Base-by-base conservation (phyloP, 2,329 filamentous ascomycete genomes). In the Hypoxylon rubiginosum region DNA sequence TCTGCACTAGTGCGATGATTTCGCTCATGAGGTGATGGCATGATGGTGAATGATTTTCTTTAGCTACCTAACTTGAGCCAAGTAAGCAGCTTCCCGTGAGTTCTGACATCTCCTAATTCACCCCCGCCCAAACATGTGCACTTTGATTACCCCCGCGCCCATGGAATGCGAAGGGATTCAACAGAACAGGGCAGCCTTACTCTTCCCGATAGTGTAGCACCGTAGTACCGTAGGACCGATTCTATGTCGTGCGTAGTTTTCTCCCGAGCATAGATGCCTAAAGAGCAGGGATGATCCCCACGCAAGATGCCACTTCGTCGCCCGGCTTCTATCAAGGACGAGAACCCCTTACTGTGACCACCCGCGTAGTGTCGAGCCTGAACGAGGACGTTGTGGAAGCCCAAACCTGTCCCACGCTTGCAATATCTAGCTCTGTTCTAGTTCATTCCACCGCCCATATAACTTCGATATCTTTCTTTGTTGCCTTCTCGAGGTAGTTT, bases 261-360 rank as follows among this genome's bases (percentile, higher is more conserved):
- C 50, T 63, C 43, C 64, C 67, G 64, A 69, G 45, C 36, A 39
- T 69, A 58, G 61, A 65, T 65, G 56, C 62, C 67, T 50, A 28
- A 65, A 58, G 26, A 55, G 49, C 62, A 67, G 49, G 67, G 67
- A 61, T 69, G 43, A 60, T 62, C 64, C 61, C 64, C 24, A 58
- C 51, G 30, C 28, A 9, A 56, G 41, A 50, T 65, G 52, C 58
- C 62, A 43, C 41, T 57, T 58, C 19, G 19, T 62, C 56, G 67
- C 67, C 67, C 67, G 62, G 52, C 58, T 63, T 67, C 48, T 56
- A 43, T 54, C 54, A 58, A 63, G 56, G 43, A 61, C 64, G 64
- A 67, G 56, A 67, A 65, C 55, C 8, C 41, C 36, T 32, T 48
- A 50, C 58, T 62, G 64, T 62, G 39, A 58, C 56, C 54, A 65